Base-by-base conservation (phyloP, 768 basidiomycete genomes). In the Sarcomyxa edulis region DNA sequence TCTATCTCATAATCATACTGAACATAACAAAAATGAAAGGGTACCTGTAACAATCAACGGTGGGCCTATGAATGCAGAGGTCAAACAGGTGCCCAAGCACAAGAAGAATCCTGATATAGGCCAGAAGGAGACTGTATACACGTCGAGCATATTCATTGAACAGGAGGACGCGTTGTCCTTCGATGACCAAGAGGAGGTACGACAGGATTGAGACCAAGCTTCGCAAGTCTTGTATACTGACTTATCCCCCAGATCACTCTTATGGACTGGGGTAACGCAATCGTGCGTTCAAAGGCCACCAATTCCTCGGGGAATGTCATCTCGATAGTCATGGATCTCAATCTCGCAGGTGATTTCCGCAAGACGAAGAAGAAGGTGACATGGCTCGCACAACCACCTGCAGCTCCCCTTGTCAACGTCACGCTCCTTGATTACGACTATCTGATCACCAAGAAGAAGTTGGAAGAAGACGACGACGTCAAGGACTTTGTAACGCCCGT, bases 211-310 rank as follows among this genome's bases (percentile, higher is more conserved):
- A n/a, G n/a, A n/a, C n/a, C n/a, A n/a, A n/a, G n/a, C n/a, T n/a
- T n/a, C n/a, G n/a, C n/a, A n/a, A n/a, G n/a, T n/a, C n/a, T n/a
- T n/a, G n/a, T n/a, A n/a, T n/a, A n/a, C n/a, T n/a, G n/a, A n/a
- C n/a, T n/a, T n/a, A 16, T 46, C 33, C 9, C 1, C 18, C 16
- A 93, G 90, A 73, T 98, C 48, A 98, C 95, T 11, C 76, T 96
- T 34, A 99, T 99, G 95, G 96, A 99, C 61, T 99, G 96, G 96
- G 96, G 96, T 22, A 99, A 99, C 55, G 95, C 94, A 19, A 82
- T 92, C 50, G 81, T 99, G 35, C 81, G 81, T 33, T 80, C 80
- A 22, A 95, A 88, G 58, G 68, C 72, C 18, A 57, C 64, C 10
- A 69, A 76, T 47, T 53, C 71, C 3, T 64, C 79, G 1, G 69